phyloP scores from a whole-genome alignment of 805 yeast species.

The Lipomyces spencermartinsiae region DNA sequence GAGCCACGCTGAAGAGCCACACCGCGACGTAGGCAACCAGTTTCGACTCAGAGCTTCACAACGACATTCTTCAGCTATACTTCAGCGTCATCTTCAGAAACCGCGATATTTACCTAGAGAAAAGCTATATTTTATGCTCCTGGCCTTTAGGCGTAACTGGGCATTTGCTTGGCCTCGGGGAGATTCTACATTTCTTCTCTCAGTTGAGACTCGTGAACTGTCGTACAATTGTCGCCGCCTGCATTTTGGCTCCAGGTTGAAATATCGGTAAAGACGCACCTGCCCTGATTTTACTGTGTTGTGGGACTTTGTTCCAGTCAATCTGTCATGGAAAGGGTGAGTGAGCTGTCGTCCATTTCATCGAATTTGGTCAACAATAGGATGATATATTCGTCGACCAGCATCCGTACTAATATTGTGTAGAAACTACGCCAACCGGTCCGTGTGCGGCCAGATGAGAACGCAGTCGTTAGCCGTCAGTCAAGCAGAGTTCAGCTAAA shows the following conservation, averaged over 20 bases:
- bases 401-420: not conserved
- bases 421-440: constrained; percentile 26
- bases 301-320: not conserved
- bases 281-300: not conserved
- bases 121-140: not conserved
- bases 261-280: not conserved
- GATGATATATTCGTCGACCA: not conserved
- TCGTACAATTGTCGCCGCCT: not conserved
- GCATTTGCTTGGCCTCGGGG: not conserved
- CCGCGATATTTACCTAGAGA: not conserved
- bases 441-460: constrained; percentile 36
- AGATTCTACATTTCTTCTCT: not conserved
- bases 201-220: not conserved
- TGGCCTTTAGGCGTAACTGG: not conserved
- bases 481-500: constrained; percentile 19
- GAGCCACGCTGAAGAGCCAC: not conserved
- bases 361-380: not conserved
- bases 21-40: not conserved
- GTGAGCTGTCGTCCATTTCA: not conserved
- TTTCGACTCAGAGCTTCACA: not conserved
- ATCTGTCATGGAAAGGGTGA: constrained; percentile 29
- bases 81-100: not conserved
- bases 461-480: constrained; percentile 24
- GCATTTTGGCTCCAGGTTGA: not conserved
- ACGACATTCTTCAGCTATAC: not conserved